Evolutionary conservation across 108 stramenopile genomes (phyloP).

Genomic region (Skeletonema costatum): DNA sequence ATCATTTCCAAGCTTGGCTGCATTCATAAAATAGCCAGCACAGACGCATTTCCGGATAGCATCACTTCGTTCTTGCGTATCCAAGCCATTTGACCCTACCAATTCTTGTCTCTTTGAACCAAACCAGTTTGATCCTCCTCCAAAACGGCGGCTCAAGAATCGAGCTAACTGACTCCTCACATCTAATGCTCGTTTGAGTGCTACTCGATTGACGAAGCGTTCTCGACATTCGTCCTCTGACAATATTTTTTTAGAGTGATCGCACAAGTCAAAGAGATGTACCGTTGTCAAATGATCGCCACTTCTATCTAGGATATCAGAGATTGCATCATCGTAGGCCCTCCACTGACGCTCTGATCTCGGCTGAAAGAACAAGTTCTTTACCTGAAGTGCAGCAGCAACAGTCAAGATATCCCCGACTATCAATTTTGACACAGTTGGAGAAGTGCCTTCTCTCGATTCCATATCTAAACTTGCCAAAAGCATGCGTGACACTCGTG

Average conservation of each 20-base stretch:
- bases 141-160: conserved; percentile 57
- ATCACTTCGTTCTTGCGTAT: conserved; percentile 61
- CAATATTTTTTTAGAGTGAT: conserved; percentile 64
- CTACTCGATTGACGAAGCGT: conserved; percentile 79
- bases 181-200: conserved; percentile 72
- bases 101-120: conserved; percentile 32
- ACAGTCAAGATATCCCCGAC: conserved; percentile 87
- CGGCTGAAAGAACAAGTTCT: conserved; percentile 73
- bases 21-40: conserved; percentile 94
- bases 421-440: conserved; percentile 40
- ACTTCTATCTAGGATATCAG: conserved; percentile 77
- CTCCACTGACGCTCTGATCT: conserved; percentile 69
- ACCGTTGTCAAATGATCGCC: conserved; percentile 94
- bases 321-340: conserved; percentile 82
- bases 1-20: conserved; percentile 90
- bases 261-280: conserved; percentile 74
- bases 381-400: conserved; percentile 86
- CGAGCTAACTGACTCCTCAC: conserved; percentile 78
- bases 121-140: conserved; percentile 45
- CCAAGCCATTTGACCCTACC: conserved; percentile 44
- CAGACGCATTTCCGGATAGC: conserved; percentile 85
- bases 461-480: conserved; percentile 70
- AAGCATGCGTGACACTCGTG: conserved; percentile 76
- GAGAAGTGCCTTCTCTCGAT: conserved; percentile 27
- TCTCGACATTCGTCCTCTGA: conserved; percentile 79